phyloP scores from a whole-genome alignment of 192 early-diverging fungal species.

The Coemansia sp. region DNA sequence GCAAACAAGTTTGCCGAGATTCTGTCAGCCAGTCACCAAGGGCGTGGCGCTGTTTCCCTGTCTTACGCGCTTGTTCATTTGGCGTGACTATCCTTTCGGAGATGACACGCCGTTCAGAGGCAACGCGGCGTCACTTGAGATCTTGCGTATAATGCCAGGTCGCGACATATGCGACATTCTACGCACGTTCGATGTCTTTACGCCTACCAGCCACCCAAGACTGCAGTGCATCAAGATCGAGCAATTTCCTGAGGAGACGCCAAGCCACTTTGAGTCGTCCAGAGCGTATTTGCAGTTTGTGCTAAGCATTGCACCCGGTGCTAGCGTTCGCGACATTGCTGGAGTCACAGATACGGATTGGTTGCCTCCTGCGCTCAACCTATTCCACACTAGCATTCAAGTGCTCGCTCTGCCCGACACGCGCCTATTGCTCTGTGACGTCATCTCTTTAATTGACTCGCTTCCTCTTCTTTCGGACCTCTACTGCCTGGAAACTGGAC shows the following conservation, averaged over 20 bases:
- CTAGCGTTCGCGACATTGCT: background rate
- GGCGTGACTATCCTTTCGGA: constrained; percentile 4
- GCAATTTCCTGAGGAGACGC: background rate
- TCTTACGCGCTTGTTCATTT: background rate
- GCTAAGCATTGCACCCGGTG: background rate
- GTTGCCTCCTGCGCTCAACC: background rate
- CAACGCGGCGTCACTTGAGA: background rate
- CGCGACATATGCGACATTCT: background rate
- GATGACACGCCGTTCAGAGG: constrained; percentile 11
- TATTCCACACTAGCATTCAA: background rate
- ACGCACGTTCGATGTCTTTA: background rate
- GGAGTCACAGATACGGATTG: background rate
- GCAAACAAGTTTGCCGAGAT: background rate
- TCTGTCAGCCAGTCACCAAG: background rate
- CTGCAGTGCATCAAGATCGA: background rate
- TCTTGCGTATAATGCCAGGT: constrained; percentile 3
- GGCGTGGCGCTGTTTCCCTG: background rate
- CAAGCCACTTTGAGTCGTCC: background rate
- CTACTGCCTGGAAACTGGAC: background rate
- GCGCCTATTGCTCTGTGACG: background rate
- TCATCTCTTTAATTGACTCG: background rate
- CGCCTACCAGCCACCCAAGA: background rate
- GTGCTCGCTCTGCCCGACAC: background rate
- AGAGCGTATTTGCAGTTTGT: background rate
- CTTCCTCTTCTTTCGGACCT: background rate